Base-by-base conservation (phyloP, 768 basidiomycete genomes). In the Calocera cornea region DNA sequence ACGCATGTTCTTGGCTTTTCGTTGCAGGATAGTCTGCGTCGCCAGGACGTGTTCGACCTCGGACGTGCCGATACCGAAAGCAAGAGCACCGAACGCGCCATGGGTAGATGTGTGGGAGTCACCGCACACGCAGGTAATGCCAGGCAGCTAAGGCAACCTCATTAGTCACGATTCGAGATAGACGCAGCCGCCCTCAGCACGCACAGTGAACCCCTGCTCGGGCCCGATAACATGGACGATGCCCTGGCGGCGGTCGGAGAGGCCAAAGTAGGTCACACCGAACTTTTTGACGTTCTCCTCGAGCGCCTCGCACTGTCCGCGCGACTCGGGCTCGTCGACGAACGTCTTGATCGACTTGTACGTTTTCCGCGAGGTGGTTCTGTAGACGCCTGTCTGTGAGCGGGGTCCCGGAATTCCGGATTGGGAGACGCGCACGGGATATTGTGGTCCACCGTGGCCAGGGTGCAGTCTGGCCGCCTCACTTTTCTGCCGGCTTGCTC, bases 21-120 rank as follows among this genome's bases (percentile, higher is more conserved):
- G 86, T 78, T 95, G 92, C 69, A 91, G 79, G 24, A 95, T 80
- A 64, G 90, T 92, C 77, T 95, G 92, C 8, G 92, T 95, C 16
- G 92, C 92, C 63, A 95, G 86, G 70, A 94, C 92, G 75, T 95
- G 92, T 74, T 95, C 92, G 72, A 95, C 92, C 74, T 95, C 92
- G 64, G 91, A 93, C 14, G 92, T 95, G 41, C 92, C 92, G 72
- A 95, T 94, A 69, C 92, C 92, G 72, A 94, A 95, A 0, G 92
- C 92, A 69, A 95, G 83, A 60, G 92, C 92, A 60, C 92, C 92
- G 74, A 95, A 95, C 1, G 92, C 92, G 64, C 92, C 92, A 75
- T 95, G 92, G 14, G 92, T 95, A 41, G 92, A 91, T 29, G 92
- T 94, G 79, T 94, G 92, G 2, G 92, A 94, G 78, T 94, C 92